Evolutionary conservation across 345 rosid genomes (phyloP).

Genomic region (Hibiscus syriacus): DNA sequence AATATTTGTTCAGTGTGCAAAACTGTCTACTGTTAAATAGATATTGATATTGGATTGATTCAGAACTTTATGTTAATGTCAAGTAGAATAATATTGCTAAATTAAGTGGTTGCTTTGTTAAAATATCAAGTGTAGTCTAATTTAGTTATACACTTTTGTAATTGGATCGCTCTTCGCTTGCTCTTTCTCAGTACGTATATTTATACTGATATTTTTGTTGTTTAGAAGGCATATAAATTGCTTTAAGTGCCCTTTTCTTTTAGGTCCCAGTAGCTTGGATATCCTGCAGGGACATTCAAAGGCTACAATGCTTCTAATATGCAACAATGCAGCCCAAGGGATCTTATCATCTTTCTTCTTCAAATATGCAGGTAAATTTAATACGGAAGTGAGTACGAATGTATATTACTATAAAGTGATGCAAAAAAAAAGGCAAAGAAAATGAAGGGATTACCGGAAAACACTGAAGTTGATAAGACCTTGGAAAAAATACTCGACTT

Average conservation of each 20-base stretch:
- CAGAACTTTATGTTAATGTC: not conserved
- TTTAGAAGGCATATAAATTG: not conserved
- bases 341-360: constrained; percentile 90
- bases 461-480: not conserved
- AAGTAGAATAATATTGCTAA: not conserved
- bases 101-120: not conserved
- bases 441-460: not conserved
- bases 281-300: constrained; percentile 87
- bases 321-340: constrained; percentile 92
- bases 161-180: not conserved
- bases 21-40: not conserved
- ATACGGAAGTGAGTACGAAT: not conserved
- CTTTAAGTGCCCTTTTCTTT: constrained; percentile 10
- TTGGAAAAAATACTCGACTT: not conserved
- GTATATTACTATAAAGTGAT: not conserved
- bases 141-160: not conserved
- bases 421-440: too few species aligned
- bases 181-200: not conserved
- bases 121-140: not conserved
- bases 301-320: constrained; percentile 86
- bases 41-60: not conserved
- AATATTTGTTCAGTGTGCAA: not conserved
- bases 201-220: not conserved
- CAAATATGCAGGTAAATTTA: constrained; percentile 84
- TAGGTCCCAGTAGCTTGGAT: constrained; percentile 87